Evolutionary conservation across 306 rosid species (phyloP).

Genomic region (Quercus bicolor): DNA sequence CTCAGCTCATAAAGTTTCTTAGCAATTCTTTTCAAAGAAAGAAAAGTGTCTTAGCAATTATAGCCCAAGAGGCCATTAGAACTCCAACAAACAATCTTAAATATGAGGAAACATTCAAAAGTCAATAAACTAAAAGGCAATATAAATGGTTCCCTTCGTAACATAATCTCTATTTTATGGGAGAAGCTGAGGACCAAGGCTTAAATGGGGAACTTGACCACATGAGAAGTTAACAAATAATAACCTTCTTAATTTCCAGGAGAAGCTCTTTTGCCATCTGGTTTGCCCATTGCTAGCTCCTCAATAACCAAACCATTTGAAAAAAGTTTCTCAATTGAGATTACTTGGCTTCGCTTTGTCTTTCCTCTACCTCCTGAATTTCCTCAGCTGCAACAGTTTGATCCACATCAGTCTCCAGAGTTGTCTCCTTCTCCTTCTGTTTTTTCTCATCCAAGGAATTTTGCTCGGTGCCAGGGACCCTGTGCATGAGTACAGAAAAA

Average conservation of each 20-base stretch:
- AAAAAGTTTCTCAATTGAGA: slow-evolving; percentile 58
- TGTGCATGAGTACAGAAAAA: slow-evolving; percentile 17
- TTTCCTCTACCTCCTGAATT: slow-evolving; percentile 38
- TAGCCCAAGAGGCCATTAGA: background rate
- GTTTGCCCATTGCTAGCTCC: slow-evolving; percentile 80
- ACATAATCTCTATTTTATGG: background rate
- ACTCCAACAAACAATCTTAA: background rate
- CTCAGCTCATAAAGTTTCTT: background rate
- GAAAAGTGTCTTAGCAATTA: background rate
- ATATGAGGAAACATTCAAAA: background rate
- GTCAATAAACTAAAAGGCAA: background rate
- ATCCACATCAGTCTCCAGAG: slow-evolving; percentile 20
- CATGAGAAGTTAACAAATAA: background rate
- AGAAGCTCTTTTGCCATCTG: slow-evolving; percentile 86
- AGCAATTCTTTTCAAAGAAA: too few species aligned
- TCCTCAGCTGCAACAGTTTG: slow-evolving; percentile 32
- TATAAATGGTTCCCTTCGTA: background rate
- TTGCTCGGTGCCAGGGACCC: slow-evolving; percentile 22
- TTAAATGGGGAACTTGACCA: background rate
- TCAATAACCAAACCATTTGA: slow-evolving; percentile 82
- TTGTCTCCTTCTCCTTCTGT: slow-evolving; percentile 61
- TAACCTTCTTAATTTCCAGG: slow-evolving; percentile 63
- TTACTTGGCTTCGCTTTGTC: slow-evolving; percentile 44
- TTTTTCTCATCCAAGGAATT: slow-evolving; percentile 31
- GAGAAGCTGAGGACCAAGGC: background rate